A percentile compares a stretch with the other conserved stretches of the same genome.
Conservation (phyloP, 352 stramenopile species). For the Phytopythium sindhum region DNA sequence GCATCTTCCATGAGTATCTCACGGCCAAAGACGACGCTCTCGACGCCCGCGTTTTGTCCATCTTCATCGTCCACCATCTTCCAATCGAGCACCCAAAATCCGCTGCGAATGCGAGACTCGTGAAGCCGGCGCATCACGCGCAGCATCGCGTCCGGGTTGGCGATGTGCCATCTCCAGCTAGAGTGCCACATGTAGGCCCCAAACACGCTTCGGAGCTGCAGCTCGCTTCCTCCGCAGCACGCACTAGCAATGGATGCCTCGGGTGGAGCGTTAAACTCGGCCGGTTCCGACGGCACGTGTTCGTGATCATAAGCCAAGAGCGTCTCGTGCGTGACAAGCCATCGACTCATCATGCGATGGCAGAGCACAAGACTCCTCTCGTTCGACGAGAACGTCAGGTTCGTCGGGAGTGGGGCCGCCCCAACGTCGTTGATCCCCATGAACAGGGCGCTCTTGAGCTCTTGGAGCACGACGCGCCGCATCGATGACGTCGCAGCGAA, state of each 20-base stretch:
- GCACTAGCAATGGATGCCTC: slow-evolving; percentile 31
- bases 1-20: slow-evolving; percentile 85
- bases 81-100: slow-evolving; percentile 86
- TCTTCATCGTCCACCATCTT: slow-evolving; percentile 60
- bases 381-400: slow-evolving; percentile 8
- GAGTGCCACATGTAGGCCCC: slow-evolving; percentile 87
- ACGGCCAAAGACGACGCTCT: slow-evolving; percentile 77
- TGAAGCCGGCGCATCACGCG: slow-evolving; percentile 72
- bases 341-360: slow-evolving; percentile 76
- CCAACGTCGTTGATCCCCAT: slow-evolving; percentile 48
- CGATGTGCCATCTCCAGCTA: slow-evolving; percentile 80
- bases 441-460: slow-evolving; percentile 69
- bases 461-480: slow-evolving; percentile 61
- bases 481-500: slow-evolving; percentile 67
- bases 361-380: slow-evolving; percentile 41
- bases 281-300: slow-evolving; percentile 25
- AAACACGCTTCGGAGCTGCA: slow-evolving; percentile 75
- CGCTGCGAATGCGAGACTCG: slow-evolving; percentile 60
- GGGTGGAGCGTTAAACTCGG: slow-evolving; percentile 22
- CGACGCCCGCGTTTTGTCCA: slow-evolving; percentile 38
- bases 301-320: slow-evolving; percentile 48
- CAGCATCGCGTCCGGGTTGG: slow-evolving; percentile 44
- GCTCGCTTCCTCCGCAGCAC: slow-evolving; percentile 78
- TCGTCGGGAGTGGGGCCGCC: background rate
- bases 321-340: slow-evolving; percentile 75